Evolutionary conservation across 768 basidiomycete genomes (phyloP), one percentile per base, ranked within the genome.

Genomic region (Phanerodontia chrysosporium): DNA sequence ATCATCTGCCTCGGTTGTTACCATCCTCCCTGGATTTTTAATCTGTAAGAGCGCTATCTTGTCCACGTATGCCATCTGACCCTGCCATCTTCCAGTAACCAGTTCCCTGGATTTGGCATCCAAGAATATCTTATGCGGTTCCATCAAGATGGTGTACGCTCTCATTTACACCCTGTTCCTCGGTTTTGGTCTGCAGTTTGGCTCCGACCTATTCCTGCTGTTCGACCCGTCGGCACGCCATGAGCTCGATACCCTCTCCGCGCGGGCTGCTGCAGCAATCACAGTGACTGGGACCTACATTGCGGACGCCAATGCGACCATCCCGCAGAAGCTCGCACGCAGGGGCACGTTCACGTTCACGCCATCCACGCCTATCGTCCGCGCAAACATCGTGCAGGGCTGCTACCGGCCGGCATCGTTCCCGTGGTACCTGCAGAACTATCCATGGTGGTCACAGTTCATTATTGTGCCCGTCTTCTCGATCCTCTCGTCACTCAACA

Each of bases 111-210:
- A 93, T 69, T 74, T 93, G 57, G 90, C 89, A 1, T 92, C 90
- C 1, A 91, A 90, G 71, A 93, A 92, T 62, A 90, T 92, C 28
- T 82, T 91, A 1, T 87, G 85, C 58, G 91, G 90, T 35, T 87
- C 88, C 60, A 89, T 92, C 60, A 90, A 90, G 72, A 89, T 93
- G 86, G 89, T 92, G 18, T 92, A 90, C 60, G 89, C 91, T n/a
- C 77, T 93, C 61, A 90, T 93, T 30, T 92, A 92, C 65, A 91
- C 91, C 0, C 74, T 92, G 7, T 93, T 92, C 69, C 71, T 93
- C 68, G 91, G 91, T 2, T 92, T 93, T 67, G 90, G 89, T 53
- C 76, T 93, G 32, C 89, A 91, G 65, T 89, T 93, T 57, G 91
- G 91, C 45, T 89, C 86, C 27, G 91, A 92, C 66, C 76, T 92